Evolutionary conservation across 2,329 filamentous ascomycete species (phyloP).

Genomic region (Ophiocordyceps unilateralis): DNA sequence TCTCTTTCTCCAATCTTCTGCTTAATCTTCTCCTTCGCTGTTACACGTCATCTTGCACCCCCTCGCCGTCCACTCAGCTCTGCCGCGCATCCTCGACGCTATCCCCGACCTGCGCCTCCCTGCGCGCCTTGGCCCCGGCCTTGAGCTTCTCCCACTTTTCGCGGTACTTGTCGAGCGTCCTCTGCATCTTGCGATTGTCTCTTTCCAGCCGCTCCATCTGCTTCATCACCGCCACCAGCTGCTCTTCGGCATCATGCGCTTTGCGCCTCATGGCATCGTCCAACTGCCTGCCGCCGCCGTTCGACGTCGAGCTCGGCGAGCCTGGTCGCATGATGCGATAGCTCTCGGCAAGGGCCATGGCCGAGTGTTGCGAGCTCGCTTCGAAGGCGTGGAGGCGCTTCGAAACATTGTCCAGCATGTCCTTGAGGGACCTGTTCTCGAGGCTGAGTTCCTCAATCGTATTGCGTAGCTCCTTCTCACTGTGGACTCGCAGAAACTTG

Average conservation of each 20-base stretch:
- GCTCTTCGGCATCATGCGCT: slow-evolving; percentile 50
- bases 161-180: slow-evolving; percentile 39
- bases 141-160: slow-evolving; percentile 46
- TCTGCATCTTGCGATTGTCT: slow-evolving; percentile 36
- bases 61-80: not conserved
- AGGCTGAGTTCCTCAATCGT: slow-evolving; percentile 75
- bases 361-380: slow-evolving; percentile 74
- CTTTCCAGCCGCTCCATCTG: slow-evolving; percentile 51
- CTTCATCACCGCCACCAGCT: slow-evolving; percentile 37
- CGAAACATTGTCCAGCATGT: slow-evolving; percentile 70
- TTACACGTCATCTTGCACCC: not conserved
- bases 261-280: slow-evolving; percentile 26
- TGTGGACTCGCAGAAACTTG: slow-evolving; percentile 21
- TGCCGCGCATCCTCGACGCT: slow-evolving; percentile 15
- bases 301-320: slow-evolving; percentile 36
- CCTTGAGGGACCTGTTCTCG: slow-evolving; percentile 75
- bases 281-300: slow-evolving; percentile 8
- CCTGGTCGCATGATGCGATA: slow-evolving; percentile 43
- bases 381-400: slow-evolving; percentile 88
- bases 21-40: not conserved
- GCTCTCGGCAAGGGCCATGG: slow-evolving; percentile 73
- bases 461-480: slow-evolving; percentile 36
- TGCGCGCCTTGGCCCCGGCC: slow-evolving; percentile 39
- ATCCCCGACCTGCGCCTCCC: slow-evolving; percentile 23
- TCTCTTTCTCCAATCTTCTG: not conserved